Conservation (phyloP, 352 stramenopile genomes). For the Globisporangium echinulatum region DNA sequence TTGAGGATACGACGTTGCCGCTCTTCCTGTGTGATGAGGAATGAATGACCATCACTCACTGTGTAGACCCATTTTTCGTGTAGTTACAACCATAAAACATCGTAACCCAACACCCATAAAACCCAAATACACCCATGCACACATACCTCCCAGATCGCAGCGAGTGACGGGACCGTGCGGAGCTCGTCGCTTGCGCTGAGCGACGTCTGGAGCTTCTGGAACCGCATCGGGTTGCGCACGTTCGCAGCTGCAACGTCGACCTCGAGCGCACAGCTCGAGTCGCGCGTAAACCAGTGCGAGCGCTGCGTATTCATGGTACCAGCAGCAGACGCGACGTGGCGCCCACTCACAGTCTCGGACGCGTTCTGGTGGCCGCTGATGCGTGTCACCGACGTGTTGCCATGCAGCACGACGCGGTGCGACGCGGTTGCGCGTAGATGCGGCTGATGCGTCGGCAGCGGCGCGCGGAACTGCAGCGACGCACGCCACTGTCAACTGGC, state of each 20-base stretch:
- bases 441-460: conserved; percentile 44
- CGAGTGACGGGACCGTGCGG: conserved; percentile 69
- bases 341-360: conserved; percentile 16
- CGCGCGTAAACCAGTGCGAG: conserved; percentile 52
- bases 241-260: conserved; percentile 56
- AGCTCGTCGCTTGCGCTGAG: conserved; percentile 31
- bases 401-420: conserved; percentile 24
- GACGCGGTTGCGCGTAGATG: conserved; percentile 25
- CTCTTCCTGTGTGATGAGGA: conserved; percentile 46
- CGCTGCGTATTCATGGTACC: neutral
- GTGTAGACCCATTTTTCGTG: neutral
- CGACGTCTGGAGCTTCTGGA: conserved; percentile 37
- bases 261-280: conserved; percentile 69
- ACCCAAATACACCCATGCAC: neutral
- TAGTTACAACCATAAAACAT: neutral
- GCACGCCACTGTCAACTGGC: no score
- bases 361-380: conserved; percentile 28
- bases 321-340: conserved; percentile 26
- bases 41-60: conserved; percentile 5
- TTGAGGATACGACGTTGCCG: conserved; percentile 38
- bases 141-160: conserved; percentile 74
- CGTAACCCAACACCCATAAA: neutral
- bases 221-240: conserved; percentile 60
- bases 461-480: conserved; percentile 50
- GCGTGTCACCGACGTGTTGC: conserved; percentile 25